Evolutionary conservation across 2,329 filamentous ascomycete species (phyloP).

Genomic region (Ceratocystis colombiana): DNA sequence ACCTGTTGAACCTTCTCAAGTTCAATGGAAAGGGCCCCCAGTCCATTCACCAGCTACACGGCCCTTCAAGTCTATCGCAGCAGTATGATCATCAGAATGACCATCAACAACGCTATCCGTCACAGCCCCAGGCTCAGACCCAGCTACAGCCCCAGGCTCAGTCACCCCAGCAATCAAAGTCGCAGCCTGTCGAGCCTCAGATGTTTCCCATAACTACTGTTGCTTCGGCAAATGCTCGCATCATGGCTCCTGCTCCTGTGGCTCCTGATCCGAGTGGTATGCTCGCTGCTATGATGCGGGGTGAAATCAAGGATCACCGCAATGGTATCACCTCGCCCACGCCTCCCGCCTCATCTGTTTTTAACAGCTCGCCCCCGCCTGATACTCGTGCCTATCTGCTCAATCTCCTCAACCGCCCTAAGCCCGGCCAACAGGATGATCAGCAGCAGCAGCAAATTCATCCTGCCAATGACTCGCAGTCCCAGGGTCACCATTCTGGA

Average conservation of each 20-base stretch:
- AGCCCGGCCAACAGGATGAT: constrained; percentile 50
- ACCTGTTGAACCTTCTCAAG: constrained; percentile 52
- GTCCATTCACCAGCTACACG: constrained; percentile 30
- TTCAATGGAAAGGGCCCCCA: constrained; percentile 38
- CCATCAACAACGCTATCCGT: constrained; percentile 27
- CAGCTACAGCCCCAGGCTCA: constrained; percentile 26
- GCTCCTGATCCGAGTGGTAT: constrained; percentile 48
- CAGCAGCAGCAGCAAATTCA: constrained; percentile 30
- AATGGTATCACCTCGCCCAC: constrained; percentile 29
- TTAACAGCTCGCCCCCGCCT: constrained; percentile 44
- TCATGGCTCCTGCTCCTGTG: constrained; percentile 49
- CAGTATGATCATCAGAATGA: constrained; percentile 31
- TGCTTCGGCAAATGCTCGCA: constrained; percentile 33
- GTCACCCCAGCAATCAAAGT: constrained; percentile 26
- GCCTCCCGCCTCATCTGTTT: constrained; percentile 35
- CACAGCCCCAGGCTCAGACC: constrained; percentile 28
- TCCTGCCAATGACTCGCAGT: constrained; percentile 32
- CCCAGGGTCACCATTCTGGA: constrained; percentile 23
- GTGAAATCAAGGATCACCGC: constrained; percentile 35
- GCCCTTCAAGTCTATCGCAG: constrained; percentile 28
- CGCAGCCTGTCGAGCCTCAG: constrained; percentile 29
- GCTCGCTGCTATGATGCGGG: constrained; percentile 52
- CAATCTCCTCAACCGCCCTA: constrained; percentile 71
- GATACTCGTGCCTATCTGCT: constrained; percentile 80
- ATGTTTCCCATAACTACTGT: constrained; percentile 30